Percentiles rank a stretch among this genome's conserved stretches.
Conservation (phyloP, 2,329 filamentous ascomycete genomes). For the Nannizzia gypsea region DNA sequence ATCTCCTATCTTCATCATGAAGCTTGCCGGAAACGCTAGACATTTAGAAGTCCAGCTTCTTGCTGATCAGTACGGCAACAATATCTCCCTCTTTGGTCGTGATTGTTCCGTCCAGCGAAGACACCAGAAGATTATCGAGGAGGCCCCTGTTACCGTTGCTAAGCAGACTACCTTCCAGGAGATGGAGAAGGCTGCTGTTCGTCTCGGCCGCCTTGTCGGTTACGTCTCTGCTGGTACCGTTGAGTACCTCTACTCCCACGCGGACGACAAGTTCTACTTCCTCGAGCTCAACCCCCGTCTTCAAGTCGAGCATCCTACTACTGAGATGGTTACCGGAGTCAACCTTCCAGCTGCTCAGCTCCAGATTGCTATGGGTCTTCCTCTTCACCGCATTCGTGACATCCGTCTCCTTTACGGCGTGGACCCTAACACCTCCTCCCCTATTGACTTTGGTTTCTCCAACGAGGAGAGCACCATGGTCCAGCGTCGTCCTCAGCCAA, state of each 20-base stretch:
- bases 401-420: constrained; percentile 93
- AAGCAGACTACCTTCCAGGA: constrained; percentile 77
- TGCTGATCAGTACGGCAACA: constrained; percentile 98
- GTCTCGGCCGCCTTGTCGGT: constrained; percentile 83
- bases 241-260: constrained; percentile 95
- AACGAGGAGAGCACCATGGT: constrained; percentile 68
- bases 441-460: constrained; percentile 95
- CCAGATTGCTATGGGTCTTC: constrained; percentile 97
- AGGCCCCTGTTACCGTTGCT: constrained; percentile 94
- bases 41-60: constrained; percentile 96
- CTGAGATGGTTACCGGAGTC: constrained; percentile 97
- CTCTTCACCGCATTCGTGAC: constrained; percentile 86
- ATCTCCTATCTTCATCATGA: constrained; percentile 99
- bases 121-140: constrained; percentile 99
- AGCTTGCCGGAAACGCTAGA: constrained; percentile 88
- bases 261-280: constrained; percentile 99
- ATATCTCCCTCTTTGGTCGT: constrained; percentile 96
- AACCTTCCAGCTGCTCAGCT: constrained; percentile 95
- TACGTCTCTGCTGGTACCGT: constrained; percentile 98
- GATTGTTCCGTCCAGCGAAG: constrained; percentile 97
- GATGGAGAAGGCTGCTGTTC: constrained; percentile 95
- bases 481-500: constrained; percentile 81
- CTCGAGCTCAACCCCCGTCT: constrained; percentile 96
- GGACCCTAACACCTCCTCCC: constrained; percentile 71
- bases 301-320: constrained; percentile 98